Conservation (phyloP, 2,329 filamentous ascomycete species). For the Trichoderma koningii region DNA sequence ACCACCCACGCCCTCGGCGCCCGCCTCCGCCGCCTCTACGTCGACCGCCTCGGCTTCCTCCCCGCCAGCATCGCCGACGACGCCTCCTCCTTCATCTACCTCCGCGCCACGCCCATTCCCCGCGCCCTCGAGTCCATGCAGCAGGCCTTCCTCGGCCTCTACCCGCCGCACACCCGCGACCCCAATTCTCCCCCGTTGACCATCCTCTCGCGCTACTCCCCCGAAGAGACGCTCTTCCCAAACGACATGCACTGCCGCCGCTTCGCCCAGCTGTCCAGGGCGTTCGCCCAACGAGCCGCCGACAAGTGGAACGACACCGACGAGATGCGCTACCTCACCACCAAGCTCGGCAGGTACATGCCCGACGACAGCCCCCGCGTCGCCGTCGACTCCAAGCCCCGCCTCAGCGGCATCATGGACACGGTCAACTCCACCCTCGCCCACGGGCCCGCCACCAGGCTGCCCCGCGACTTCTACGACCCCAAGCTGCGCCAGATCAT, state of each 20-base stretch:
- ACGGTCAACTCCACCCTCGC: slow-evolving; percentile 86
- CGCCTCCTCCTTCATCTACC: slow-evolving; percentile 62
- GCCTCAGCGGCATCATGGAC: slow-evolving; percentile 90
- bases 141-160: slow-evolving; percentile 73
- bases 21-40: slow-evolving; percentile 70
- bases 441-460: slow-evolving; percentile 70
- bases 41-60: slow-evolving; percentile 73
- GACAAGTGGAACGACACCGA: slow-evolving; percentile 72
- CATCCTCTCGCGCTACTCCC: slow-evolving; percentile 64
- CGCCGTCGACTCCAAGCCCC: slow-evolving; percentile 80
- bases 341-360: slow-evolving; percentile 82
- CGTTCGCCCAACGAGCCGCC: slow-evolving; percentile 72
- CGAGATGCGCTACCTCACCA: slow-evolving; percentile 83
- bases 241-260: slow-evolving; percentile 75
- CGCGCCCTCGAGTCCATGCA: slow-evolving; percentile 77
- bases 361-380: slow-evolving; percentile 67
- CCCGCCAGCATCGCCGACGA: slow-evolving; percentile 57
- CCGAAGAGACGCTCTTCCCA: slow-evolving; percentile 77
- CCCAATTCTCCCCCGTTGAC: slow-evolving; percentile 60
- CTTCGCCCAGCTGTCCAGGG: slow-evolving; percentile 67
- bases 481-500: slow-evolving; percentile 67
- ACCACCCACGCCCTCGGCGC: slow-evolving; percentile 70
- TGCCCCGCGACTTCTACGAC: slow-evolving; percentile 89
- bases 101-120: slow-evolving; percentile 73
- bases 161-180: slow-evolving; percentile 56